Evolutionary conservation across 2,329 filamentous ascomycete genomes (phyloP), one percentile per base, ranked within the genome.

Genomic region (Tolypocladium pustulatum): DNA sequence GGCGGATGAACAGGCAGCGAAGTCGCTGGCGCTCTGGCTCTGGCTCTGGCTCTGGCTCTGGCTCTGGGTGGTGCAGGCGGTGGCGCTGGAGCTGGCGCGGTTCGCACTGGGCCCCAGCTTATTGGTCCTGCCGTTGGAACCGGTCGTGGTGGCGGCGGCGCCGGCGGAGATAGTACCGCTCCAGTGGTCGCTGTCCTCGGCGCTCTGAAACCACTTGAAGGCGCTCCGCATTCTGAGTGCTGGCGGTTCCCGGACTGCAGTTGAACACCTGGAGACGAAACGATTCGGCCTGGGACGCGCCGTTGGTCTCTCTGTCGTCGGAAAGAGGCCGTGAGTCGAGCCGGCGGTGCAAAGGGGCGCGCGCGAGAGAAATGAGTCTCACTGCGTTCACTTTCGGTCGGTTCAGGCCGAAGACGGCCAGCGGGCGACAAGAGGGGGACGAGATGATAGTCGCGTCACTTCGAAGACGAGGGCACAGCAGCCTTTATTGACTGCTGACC

Each of bases 191-290:
- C 61, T 60, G 63, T 67, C 63, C 58, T 66, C 62, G 60, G 63
- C 57, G 62, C 62, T 67, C 61, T 69, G 67, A 61, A 68, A 65
- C 69, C 68, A 68, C 56, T 56, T 64, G 61, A 67, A 55, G 55
- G 64, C 59, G 59, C 58, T 65, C 54, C 61, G 58, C 58, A 59
- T 59, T 1, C 46, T 57, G 15, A 27, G 25, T 9, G 6, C 27
- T 2, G 27, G 25, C 46, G n/a, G n/a, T 51, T 30, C 46, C 8
- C 25, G 13, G 25, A 15, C 15, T 15, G 32, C 20, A 10, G 27
- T 10, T 1, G 17, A n/a, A 22, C 49, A n/a, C 49, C 30, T 52
- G 49, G 49, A n/a, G 49, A n/a, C 17, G 49, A 34, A 34, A 34
- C 30, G 30, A 12, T 7, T 34, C 32, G 32, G 32, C 32, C 32